Evolutionary conservation across 139 green algal species (phyloP).

Genomic region (Chlamydomonas urium): DNA sequence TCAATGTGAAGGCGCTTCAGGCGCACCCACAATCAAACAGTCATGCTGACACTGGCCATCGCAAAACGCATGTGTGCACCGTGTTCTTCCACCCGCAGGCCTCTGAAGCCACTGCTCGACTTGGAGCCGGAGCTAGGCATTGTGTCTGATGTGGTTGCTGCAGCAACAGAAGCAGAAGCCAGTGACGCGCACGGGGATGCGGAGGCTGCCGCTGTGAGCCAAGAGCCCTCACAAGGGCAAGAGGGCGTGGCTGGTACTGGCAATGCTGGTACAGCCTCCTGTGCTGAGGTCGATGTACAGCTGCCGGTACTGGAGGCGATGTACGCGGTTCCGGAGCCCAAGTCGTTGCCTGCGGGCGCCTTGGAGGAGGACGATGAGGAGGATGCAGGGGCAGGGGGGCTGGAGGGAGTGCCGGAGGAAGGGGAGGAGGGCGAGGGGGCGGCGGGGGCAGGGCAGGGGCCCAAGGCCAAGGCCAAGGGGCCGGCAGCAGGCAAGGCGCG

Average conservation of each 20-base stretch:
- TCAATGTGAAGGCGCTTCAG: neutral
- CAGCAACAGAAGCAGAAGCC: neutral
- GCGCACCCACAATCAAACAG: neutral
- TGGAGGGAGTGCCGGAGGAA: too few relatives aligned
- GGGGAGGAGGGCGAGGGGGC: too few relatives aligned
- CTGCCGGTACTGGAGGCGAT: neutral
- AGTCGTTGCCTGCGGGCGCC: neutral
- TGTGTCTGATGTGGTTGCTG: neutral
- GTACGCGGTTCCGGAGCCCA: neutral
- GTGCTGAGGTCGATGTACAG: neutral
- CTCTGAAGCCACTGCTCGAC: neutral
- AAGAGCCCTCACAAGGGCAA: neutral
- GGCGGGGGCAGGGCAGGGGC: too few relatives aligned
- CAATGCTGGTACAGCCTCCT: neutral
- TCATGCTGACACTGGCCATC: neutral
- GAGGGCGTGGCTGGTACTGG: neutral
- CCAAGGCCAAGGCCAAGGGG: too few relatives aligned
- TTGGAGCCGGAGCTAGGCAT: neutral
- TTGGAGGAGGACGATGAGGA: neutral
- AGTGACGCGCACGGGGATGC: neutral
- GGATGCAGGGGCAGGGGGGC: neutral
- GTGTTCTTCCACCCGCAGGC: neutral
- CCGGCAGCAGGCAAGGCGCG: too few relatives aligned
- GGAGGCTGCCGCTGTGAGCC: too few relatives aligned
- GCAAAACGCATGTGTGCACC: neutral